Base-by-base conservation (phyloP, 352 stramenopile genomes). In the Blastocystis sp. region DNA sequence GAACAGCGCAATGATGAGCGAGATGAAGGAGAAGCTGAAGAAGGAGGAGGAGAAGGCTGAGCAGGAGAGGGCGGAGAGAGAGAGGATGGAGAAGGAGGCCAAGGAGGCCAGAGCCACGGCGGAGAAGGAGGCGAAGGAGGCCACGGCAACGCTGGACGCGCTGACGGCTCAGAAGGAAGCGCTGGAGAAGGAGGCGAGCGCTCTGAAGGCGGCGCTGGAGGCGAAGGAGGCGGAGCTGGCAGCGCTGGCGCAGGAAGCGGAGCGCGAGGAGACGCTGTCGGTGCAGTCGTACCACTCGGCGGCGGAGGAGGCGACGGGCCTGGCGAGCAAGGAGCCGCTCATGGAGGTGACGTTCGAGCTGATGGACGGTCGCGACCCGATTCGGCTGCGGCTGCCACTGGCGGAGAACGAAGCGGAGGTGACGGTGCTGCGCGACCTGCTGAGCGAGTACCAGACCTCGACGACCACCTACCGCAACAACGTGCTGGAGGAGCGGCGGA, bases 381-480 rank as follows among this genome's bases (percentile, higher is more conserved):
- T 74, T 21, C 21, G 21, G 64, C 64, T 74, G 64, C n/a, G 45
- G 3, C 17, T 74, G n/a, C 21, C 40, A 10, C 11, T 45, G 40
- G 11, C 14, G 64, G n/a, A 74, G 42, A 42, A 74, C 64, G 34
- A 74, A 28, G 42, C 10, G 17, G 64, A 48, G 21, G 7, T 74
- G 24, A 38, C 21, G 9, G 64, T 74, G 40, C 40, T 74, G 64
- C 21, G 42, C 24, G 24, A 74, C 24, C 10, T 48, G 21, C 28
- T 74, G 7, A 11, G 21, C 10, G 64, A 74, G 64, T 74, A 74
- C 24, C 64, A 74, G 17, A 24, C n/a, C 28, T 43, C 64, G 21
- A 34, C 45, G 21, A 14, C 34, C 24, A 52, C 64, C 24, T 74
- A 74, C 34, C 64, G 34, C 11, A 52, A 45, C 21, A 74, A 48